phyloP scores from a whole-genome alignment of 2,329 filamentous ascomycete species.

The Aspergillus latus region DNA sequence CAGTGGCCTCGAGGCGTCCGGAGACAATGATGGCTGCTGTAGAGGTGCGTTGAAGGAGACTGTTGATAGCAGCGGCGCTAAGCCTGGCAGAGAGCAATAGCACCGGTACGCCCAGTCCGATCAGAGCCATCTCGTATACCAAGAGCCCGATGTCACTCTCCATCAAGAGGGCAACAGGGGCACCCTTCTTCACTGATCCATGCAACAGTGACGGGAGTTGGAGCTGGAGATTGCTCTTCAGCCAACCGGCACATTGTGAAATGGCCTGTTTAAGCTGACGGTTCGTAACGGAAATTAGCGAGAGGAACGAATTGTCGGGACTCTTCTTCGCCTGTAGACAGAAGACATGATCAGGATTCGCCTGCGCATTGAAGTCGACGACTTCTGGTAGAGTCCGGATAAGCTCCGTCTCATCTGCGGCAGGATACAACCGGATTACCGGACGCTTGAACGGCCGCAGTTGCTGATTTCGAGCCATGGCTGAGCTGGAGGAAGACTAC shows the following conservation, averaged over 20 bases:
- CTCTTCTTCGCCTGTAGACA: neutral
- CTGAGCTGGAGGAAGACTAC: neutral
- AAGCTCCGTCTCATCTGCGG: neutral
- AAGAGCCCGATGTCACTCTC: neutral
- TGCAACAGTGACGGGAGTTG: neutral
- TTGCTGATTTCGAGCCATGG: neutral
- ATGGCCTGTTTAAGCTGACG: neutral
- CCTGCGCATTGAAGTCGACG: neutral
- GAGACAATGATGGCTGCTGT: neutral
- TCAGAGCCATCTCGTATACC: neutral
- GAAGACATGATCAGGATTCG: neutral
- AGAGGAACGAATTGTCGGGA: no score
- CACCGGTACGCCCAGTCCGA: neutral
- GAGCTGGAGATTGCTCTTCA: neutral
- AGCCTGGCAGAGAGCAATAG: slow-evolving; percentile 2
- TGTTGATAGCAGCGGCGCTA: neutral
- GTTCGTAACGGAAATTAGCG: neutral
- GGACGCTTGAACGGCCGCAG: neutral
- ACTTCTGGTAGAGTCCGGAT: slow-evolving; percentile 6
- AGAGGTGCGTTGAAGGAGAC: neutral
- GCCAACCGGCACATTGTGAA: neutral
- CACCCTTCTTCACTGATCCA: neutral
- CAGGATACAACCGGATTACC: slow-evolving; percentile 1
- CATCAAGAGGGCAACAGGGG: neutral
- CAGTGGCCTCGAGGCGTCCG: neutral